These are phyloP conservation scores for Kazachstania sp. DNA, from an alignment of 1,139 yeast genomes.

Conservation along the genomic window DNA sequence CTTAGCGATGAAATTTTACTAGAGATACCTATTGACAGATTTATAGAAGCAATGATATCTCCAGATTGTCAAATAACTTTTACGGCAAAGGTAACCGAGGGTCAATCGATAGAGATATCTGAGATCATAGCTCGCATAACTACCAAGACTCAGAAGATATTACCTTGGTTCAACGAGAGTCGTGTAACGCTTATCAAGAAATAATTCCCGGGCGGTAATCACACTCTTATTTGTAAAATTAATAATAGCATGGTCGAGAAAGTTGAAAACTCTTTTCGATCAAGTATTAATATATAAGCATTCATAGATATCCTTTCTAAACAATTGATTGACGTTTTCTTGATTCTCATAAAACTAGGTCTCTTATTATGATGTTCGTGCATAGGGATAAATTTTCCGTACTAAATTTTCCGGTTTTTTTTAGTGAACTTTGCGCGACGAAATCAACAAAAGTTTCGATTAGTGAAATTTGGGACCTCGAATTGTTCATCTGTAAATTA, in stretches of 20 bases:
- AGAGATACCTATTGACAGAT: not conserved
- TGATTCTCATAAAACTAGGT: not conserved
- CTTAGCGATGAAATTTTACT: not conserved
- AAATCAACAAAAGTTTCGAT: not conserved
- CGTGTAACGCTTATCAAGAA: conserved; percentile 1
- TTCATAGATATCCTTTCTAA: not conserved
- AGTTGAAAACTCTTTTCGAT: no score
- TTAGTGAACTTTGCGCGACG: conserved; percentile 2
- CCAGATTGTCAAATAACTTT: not conserved
- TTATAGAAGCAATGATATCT: not conserved
- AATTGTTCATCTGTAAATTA: not conserved
- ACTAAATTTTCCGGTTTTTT: not conserved
- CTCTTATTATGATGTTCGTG: not conserved
- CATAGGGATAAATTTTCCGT: not conserved
- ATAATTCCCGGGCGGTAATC: not conserved
- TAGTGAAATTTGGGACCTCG: not conserved
- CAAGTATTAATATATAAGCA: not conserved
- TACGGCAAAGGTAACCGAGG: conserved; percentile 2
- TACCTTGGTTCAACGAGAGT: conserved; percentile 9
- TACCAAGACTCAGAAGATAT: conserved; percentile 2
- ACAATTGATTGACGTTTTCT: not conserved
- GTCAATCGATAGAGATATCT: not conserved
- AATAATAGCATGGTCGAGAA: no score
- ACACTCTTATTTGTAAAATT: no score
- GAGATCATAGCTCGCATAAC: conserved; percentile 3